A percentile compares a stretch with the other conserved stretches of the same genome.
Evolutionary conservation across 129 eudicot species (phyloP).

Genomic region (Helichrysum umbraculigerum): DNA sequence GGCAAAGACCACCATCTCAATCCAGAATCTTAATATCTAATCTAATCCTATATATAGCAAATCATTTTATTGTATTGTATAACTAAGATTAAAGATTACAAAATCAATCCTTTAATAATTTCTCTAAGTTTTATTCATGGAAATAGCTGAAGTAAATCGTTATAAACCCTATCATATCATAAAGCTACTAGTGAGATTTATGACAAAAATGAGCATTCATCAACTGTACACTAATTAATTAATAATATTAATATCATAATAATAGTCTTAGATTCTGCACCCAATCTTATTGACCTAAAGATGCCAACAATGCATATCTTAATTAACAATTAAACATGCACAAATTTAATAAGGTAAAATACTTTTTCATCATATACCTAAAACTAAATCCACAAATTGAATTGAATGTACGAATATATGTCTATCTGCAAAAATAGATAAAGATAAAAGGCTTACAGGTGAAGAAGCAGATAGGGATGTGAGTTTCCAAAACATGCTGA

Average conservation of each 20-base stretch:
- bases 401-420: no score
- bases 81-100: not conserved
- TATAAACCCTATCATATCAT: not conserved
- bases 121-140: not conserved
- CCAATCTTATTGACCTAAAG: not conserved
- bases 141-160: not conserved
- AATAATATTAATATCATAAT: not conserved
- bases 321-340: not conserved
- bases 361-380: not conserved
- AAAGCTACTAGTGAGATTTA: not conserved
- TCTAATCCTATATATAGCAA: not conserved
- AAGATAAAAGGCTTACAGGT: slow-evolving; percentile 47
- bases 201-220: not conserved
- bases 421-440: not conserved
- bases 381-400: not conserved
- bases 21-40: not conserved
- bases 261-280: not conserved
- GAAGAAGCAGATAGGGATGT: slow-evolving; percentile 78
- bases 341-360: no score
- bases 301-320: not conserved
- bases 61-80: not conserved
- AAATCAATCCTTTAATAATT: not conserved
- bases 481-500: slow-evolving; percentile 82
- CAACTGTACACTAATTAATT: not conserved
- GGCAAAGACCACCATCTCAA: not conserved